Conservation (phyloP, 768 basidiomycete species). For the Paxillus ammoniavirescens region DNA sequence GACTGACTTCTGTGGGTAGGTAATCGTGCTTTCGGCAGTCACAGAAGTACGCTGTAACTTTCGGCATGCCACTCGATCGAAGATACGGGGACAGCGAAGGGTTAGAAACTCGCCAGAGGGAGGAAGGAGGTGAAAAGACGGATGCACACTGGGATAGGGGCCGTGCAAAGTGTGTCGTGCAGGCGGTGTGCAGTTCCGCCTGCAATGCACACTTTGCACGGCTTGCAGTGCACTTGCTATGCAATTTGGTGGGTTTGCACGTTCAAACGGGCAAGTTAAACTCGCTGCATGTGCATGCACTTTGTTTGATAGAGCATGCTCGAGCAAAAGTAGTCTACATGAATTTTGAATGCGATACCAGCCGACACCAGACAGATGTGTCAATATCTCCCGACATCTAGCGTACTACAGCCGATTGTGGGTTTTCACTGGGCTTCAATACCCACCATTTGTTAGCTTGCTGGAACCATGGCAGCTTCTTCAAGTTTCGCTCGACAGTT, state of each 20-base stretch:
- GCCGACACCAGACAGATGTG: neutral
- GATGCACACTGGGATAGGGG: neutral
- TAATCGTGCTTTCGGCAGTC: neutral
- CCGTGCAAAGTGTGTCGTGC: too few species aligned
- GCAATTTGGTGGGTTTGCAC: too few species aligned
- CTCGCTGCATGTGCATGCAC: too few species aligned
- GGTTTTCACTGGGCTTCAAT: neutral
- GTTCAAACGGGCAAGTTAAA: too few species aligned
- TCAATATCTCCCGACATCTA: neutral
- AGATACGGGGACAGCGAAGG: neutral
- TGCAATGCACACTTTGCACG: too few species aligned
- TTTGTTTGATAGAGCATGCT: neutral
- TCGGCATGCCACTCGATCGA: neutral
- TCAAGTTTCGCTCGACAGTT: too few species aligned
- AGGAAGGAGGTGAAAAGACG: neutral
- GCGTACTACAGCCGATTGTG: neutral
- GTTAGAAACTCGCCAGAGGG: neutral
- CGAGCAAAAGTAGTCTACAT: neutral
- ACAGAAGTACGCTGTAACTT: neutral
- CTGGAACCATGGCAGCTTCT: too few species aligned
- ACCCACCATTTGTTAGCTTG: too few species aligned
- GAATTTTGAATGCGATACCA: neutral
- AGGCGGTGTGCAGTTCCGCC: too few species aligned
- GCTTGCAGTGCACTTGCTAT: too few species aligned
- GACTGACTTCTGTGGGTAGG: neutral